Evolutionary conservation across 1,284 basidiomycete species (phyloP).

Genomic region (Hymenochaete sp.): DNA sequence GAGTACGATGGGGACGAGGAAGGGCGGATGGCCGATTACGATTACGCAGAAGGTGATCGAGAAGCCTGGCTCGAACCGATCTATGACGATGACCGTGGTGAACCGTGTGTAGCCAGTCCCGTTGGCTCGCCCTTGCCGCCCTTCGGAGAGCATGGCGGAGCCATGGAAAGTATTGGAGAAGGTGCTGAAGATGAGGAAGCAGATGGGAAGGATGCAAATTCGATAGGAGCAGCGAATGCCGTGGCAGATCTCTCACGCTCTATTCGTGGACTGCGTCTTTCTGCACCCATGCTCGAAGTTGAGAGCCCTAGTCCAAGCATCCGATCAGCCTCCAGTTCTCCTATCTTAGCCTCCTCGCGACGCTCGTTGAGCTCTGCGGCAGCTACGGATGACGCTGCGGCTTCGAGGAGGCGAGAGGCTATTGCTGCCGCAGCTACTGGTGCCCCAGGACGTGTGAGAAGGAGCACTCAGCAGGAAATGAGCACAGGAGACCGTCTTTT

Average conservation of each 20-base stretch:
- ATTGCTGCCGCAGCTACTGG: constrained; percentile 15
- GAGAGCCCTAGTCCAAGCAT: too few species aligned
- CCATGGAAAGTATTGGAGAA: constrained; percentile 26
- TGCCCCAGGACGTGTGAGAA: constrained; percentile 22
- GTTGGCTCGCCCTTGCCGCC: constrained; percentile 7
- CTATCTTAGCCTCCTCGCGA: constrained; percentile 1
- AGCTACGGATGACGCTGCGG: constrained; percentile 8
- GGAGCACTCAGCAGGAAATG: constrained; percentile 21
- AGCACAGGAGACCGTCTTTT: constrained; percentile 25
- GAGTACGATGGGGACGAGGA: constrained; percentile 22
- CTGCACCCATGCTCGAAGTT: constrained; percentile 17
- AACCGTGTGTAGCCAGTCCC: constrained; percentile 18
- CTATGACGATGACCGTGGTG: constrained; percentile 18
- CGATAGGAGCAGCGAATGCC: too few species aligned
- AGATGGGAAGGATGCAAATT: constrained; percentile 18
- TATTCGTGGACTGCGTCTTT: constrained; percentile 16
- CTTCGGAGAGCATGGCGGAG: constrained; percentile 3
- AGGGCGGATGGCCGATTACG: constrained; percentile 2
- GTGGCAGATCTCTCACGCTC: constrained; percentile 3
- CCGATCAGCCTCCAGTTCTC: constrained; percentile 14
- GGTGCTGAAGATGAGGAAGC: constrained; percentile 19
- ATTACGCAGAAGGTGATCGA: constrained; percentile 14
- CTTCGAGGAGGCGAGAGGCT: constrained; percentile 15
- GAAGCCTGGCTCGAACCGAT: constrained; percentile 20
- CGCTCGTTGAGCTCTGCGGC: constrained; percentile 13